These are phyloP conservation scores for Cyclostephanos invisitatus DNA, from an alignment of 108 stramenopile genomes.

Conservation along the genomic window DNA sequence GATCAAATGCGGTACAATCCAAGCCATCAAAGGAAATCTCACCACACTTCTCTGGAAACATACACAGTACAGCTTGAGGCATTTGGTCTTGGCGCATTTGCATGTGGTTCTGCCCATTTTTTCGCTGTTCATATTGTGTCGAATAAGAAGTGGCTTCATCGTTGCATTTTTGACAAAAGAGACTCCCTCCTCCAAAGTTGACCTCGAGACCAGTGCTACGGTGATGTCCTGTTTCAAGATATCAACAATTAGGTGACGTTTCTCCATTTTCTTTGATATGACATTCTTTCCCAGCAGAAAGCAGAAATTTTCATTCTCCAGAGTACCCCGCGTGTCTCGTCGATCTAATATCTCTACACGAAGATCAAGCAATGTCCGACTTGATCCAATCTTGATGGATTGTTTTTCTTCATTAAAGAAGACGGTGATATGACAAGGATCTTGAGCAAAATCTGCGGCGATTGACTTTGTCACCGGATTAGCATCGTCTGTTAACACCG, in stretches of 20 bases:
- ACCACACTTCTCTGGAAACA: conserved; percentile 57
- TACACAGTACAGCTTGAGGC: conserved; percentile 65
- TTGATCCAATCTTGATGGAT: neutral
- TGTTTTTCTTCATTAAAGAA: neutral
- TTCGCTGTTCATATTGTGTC: conserved; percentile 20
- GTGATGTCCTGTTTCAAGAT: neutral
- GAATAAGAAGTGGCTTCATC: conserved; percentile 14
- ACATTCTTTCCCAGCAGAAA: neutral
- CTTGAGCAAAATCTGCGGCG: neutral
- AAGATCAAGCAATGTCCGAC: neutral
- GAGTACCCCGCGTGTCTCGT: neutral
- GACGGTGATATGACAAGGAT: neutral
- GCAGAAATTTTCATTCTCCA: neutral
- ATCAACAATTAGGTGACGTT: neutral
- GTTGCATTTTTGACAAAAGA: neutral
- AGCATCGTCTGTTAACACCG: too few relatives aligned
- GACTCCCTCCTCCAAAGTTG: neutral
- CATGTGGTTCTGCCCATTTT: conserved; percentile 8
- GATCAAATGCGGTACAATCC: neutral
- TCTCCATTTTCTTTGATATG: neutral
- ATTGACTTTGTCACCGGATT: too few relatives aligned
- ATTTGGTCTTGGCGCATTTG: conserved; percentile 25
- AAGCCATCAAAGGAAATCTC: neutral
- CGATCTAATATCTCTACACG: neutral
- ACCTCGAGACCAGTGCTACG: neutral